A percentile compares a stretch with the other conserved stretches of the same genome.
phyloP scores from a whole-genome alignment of 78 protist genomes.

The Dictyostelium intermedium region DNA sequence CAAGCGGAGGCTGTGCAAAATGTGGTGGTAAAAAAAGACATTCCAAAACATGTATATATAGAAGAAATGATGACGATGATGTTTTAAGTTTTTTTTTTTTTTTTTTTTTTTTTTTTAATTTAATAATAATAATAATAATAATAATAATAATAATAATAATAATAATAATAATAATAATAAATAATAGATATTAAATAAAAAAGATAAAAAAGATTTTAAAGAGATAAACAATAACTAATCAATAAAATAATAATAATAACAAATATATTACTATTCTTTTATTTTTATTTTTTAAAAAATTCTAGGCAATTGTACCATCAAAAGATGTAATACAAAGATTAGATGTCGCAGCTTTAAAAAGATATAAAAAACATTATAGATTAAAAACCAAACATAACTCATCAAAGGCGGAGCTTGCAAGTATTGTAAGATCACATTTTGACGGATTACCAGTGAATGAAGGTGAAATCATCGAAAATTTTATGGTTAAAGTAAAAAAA shows the following conservation, averaged over 20 bases:
- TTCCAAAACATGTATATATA: constrained; percentile 39
- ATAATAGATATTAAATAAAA: no score
- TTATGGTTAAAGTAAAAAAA: constrained; percentile 58
- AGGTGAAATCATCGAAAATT: constrained; percentile 62
- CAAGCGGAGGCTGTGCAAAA: constrained; percentile 27
- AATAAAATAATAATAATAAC: no score
- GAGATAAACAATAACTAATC: no score
- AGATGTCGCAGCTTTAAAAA: constrained; percentile 58
- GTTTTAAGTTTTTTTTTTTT: neutral
- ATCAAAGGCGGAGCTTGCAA: constrained; percentile 55
- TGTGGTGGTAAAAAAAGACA: constrained; percentile 66
- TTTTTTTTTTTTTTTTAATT: neutral
- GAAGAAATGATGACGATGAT: constrained; percentile 47
- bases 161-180: no score
- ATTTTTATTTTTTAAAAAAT: neutral
- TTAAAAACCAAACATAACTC: constrained; percentile 70
- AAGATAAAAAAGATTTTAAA: neutral
- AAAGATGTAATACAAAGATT: constrained; percentile 76
- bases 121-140: no score
- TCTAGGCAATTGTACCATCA: constrained; percentile 5
- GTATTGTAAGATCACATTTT: constrained; percentile 54
- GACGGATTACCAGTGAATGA: constrained; percentile 67
- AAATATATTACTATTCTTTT: no score
- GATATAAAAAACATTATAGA: constrained; percentile 72
- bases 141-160: no score